Conservation (phyloP, 441 rosid species). For the Mallotus japonicus region DNA sequence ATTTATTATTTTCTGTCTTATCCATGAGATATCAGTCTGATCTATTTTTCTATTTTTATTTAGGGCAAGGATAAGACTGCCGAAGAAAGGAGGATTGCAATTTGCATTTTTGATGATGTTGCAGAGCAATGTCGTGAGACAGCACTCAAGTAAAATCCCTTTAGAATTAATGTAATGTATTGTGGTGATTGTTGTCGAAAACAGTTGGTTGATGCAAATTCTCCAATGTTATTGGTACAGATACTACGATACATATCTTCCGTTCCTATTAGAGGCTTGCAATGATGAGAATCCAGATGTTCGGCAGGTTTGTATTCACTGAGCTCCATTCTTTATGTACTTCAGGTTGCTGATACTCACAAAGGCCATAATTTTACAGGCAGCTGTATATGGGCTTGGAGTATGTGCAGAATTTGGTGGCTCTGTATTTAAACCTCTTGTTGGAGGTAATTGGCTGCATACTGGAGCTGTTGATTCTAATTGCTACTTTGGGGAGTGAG, state of each 20-base stretch:
- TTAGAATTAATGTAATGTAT: not conserved
- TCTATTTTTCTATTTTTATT: constrained; percentile 7
- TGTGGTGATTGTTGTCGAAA: constrained; percentile 16
- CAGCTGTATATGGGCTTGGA: constrained; percentile 99
- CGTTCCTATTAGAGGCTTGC: constrained; percentile 97
- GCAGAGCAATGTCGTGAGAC: constrained; percentile 97
- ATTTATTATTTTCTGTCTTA: not conserved
- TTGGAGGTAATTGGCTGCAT: constrained; percentile 62
- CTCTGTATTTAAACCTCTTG: constrained; percentile 84
- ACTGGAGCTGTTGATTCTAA: not conserved
- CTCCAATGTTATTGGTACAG: constrained; percentile 39
- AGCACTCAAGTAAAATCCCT: constrained; percentile 72
- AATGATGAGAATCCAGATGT: constrained; percentile 92
- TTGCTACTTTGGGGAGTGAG: not conserved
- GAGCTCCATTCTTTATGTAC: constrained; percentile 1
- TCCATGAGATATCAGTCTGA: not conserved
- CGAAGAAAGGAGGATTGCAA: constrained; percentile 98
- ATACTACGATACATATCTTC: constrained; percentile 93
- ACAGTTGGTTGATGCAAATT: constrained; percentile 18
- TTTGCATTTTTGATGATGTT: constrained; percentile 98
- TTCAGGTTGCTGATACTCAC: constrained; percentile 16
- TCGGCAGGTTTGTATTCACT: constrained; percentile 63
- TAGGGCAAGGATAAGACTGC: constrained; percentile 99
- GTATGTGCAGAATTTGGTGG: constrained; percentile 99
- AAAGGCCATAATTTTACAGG: constrained; percentile 45